phyloP scores from a whole-genome alignment of 2,329 filamentous ascomycete genomes.

The Aspergillus sp. region DNA sequence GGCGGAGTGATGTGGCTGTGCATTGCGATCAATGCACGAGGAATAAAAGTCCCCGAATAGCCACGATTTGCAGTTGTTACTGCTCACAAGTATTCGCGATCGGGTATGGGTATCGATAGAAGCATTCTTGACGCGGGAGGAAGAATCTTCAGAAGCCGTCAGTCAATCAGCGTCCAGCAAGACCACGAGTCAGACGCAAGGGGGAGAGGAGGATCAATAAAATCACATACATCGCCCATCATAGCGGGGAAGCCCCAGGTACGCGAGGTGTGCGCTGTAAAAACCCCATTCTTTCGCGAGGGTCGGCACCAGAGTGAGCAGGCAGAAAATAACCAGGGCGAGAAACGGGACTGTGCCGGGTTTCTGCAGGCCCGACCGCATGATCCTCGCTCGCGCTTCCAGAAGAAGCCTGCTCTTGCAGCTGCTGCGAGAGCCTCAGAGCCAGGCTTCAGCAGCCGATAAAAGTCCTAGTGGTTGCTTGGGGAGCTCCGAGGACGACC shows the following conservation, averaged over 20 bases:
- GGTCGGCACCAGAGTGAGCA: constrained; percentile 35
- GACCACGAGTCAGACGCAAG: not conserved
- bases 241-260: constrained; percentile 24
- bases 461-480: constrained; percentile 13
- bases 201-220: not conserved
- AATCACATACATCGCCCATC: constrained; percentile 28
- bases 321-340: constrained; percentile 31
- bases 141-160: constrained; percentile 20
- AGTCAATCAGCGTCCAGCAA: not conserved
- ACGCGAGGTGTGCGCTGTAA: constrained; percentile 28
- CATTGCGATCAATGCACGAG: constrained; percentile 10
- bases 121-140: constrained; percentile 26
- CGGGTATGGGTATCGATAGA: constrained; percentile 13
- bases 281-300: constrained; percentile 30
- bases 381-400: constrained; percentile 22
- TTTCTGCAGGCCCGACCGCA: constrained; percentile 36
- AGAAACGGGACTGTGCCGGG: constrained; percentile 35
- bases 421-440: constrained; percentile 6
- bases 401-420: constrained; percentile 6
- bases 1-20: constrained; percentile 12
- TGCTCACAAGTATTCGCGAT: constrained; percentile 16
- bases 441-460: constrained; percentile 5
- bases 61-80: constrained; percentile 20
- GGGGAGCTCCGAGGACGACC: constrained; percentile 2
- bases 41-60: constrained; percentile 11